These are phyloP conservation scores for Rhizophora mangle DNA, from an alignment of 345 rosid genomes.

Conservation along the genomic window DNA sequence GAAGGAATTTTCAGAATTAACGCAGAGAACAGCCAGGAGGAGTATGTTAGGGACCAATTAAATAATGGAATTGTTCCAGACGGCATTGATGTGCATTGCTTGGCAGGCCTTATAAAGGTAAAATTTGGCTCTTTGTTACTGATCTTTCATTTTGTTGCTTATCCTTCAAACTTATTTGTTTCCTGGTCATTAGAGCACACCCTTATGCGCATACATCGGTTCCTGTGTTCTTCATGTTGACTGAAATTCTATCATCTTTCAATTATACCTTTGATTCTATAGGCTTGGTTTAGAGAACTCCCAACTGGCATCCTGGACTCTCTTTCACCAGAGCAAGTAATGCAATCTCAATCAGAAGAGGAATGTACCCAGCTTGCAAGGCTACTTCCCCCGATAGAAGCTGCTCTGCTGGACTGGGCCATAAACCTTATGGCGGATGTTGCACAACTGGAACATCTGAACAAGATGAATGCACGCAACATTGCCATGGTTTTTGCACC, in stretches of 20 bases:
- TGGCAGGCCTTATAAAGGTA: constrained; percentile 98
- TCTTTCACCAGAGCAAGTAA: constrained; percentile 77
- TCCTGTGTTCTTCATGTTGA: not conserved
- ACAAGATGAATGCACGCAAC: constrained; percentile 98
- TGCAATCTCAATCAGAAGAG: constrained; percentile 83
- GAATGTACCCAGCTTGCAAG: constrained; percentile 73
- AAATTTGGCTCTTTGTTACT: not conserved
- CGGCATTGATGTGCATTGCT: constrained; percentile 81
- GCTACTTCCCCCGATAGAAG: constrained; percentile 87
- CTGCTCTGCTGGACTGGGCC: constrained; percentile 89
- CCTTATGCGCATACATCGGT: not conserved
- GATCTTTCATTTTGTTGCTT: not conserved
- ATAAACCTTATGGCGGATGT: constrained; percentile 97
- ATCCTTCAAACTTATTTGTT: not conserved
- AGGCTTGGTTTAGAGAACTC: constrained; percentile 99
- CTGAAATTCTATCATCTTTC: not conserved
- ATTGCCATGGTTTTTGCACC: constrained; percentile 97
- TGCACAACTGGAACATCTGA: constrained; percentile 69
- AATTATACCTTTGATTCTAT: constrained; percentile 8
- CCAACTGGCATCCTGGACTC: constrained; percentile 91
- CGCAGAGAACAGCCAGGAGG: constrained; percentile 90
- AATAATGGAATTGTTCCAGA: constrained; percentile 75
- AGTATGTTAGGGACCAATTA: constrained; percentile 79
- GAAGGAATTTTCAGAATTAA: constrained; percentile 96
- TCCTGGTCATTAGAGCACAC: not conserved